Percentiles rank a stretch among this genome's conserved stretches.
These are phyloP conservation scores for Choiromyces venosus DNA, from an alignment of 495 filamentous ascomycete species.

Conservation along the genomic window DNA sequence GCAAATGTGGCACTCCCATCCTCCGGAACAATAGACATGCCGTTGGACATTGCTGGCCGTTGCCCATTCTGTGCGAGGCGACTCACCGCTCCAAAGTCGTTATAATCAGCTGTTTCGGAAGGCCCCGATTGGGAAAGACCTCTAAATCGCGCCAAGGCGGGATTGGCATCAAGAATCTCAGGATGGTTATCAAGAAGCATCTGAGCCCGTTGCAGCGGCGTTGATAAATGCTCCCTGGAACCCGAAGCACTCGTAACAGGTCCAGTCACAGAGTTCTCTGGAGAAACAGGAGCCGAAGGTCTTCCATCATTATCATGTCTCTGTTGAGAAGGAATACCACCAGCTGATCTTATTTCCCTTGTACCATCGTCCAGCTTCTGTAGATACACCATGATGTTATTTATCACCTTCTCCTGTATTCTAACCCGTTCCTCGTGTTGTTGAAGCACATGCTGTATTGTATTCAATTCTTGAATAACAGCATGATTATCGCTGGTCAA, in stretches of 20 bases:
- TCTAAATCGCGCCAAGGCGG: conserved; percentile 23
- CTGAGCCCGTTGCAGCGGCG: conserved; percentile 80
- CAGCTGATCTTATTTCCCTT: conserved; percentile 21
- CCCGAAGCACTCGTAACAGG: conserved; percentile 46
- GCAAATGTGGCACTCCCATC: conserved; percentile 25
- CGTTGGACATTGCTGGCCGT: conserved; percentile 10
- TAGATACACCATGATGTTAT: conserved; percentile 47
- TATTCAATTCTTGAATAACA: conserved; percentile 79
- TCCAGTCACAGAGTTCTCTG: conserved; percentile 35
- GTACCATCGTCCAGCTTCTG: conserved; percentile 31
- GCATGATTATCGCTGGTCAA: conserved; percentile 78
- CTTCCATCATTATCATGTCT: conserved; percentile 19
- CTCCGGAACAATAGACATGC: conserved; percentile 23
- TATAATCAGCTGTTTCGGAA: conserved; percentile 10
- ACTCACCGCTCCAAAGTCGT: conserved; percentile 17
- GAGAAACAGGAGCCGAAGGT: conserved; percentile 25
- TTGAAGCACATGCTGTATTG: conserved; percentile 81
- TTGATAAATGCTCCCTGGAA: conserved; percentile 65
- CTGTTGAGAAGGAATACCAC: conserved; percentile 2
- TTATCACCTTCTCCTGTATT: conserved; percentile 50
- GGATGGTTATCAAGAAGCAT: conserved; percentile 73
- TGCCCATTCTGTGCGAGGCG: conserved; percentile 27
- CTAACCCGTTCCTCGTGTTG: conserved; percentile 64
- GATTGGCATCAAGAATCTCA: conserved; percentile 43
- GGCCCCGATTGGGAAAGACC: conserved; percentile 22